Evolutionary conservation across 1,284 basidiomycete genomes (phyloP).

Genomic region (Papiliotrema flavescens): DNA sequence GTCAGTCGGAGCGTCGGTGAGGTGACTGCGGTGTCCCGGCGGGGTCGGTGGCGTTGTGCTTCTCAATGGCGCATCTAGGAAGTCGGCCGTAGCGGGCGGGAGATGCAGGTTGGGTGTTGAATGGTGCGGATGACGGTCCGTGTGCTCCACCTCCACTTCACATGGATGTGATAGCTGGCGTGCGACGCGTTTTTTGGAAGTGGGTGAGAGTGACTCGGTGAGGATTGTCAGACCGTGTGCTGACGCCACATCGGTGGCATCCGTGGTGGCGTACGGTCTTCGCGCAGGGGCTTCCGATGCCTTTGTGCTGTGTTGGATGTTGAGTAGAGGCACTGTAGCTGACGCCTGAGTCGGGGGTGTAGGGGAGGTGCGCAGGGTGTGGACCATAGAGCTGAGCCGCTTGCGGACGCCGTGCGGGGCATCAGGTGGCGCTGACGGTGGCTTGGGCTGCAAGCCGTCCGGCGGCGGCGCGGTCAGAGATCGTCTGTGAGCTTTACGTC

Average conservation of each 20-base stretch:
- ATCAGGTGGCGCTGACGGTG: not conserved
- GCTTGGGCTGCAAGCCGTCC: too few relatives aligned
- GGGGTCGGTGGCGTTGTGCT: not conserved
- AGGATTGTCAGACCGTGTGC: not conserved
- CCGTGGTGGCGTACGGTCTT: too few relatives aligned
- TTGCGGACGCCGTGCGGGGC: not conserved
- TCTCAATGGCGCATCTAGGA: not conserved
- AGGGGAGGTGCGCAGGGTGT: not conserved
- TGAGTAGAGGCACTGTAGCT: too few relatives aligned
- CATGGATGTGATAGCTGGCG: not conserved
- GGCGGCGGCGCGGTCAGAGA: not conserved
- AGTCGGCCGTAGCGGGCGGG: conserved; percentile 1
- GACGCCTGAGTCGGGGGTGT: too few relatives aligned
- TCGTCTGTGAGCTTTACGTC: too few relatives aligned
- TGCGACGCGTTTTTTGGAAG: not conserved
- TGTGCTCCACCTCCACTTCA: not conserved
- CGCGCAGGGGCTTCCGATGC: too few relatives aligned
- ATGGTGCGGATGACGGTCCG: not conserved
- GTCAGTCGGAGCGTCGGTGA: too few relatives aligned
- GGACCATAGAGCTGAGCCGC: not conserved
- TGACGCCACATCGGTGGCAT: too few relatives aligned
- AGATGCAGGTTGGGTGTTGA: conserved; percentile 1
- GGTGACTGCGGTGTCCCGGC: not conserved
- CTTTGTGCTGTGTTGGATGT: too few relatives aligned
- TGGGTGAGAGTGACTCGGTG: not conserved